These are phyloP conservation scores for Paratinospora sagittata DNA, from an alignment of 164 flowering plant genomes.

Conservation along the genomic window DNA sequence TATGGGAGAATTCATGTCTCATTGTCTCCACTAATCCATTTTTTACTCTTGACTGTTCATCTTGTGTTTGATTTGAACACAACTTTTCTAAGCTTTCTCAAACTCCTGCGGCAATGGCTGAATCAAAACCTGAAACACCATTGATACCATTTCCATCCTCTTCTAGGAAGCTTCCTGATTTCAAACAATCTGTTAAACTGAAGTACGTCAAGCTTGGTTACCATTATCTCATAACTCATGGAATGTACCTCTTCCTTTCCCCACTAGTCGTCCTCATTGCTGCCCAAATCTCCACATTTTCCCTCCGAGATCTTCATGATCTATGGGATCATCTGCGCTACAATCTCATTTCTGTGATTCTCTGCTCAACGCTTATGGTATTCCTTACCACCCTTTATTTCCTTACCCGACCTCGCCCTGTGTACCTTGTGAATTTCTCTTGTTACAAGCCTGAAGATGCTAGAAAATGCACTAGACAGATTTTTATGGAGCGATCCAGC, in stretches of 20 bases:
- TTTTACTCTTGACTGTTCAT: background rate
- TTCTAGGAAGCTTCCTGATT: constrained; percentile 49
- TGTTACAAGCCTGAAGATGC: constrained; percentile 74
- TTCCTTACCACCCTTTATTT: constrained; percentile 62
- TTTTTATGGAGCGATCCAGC: constrained; percentile 58
- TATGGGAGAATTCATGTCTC: too few species aligned
- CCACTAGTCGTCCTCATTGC: constrained; percentile 43
- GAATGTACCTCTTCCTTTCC: constrained; percentile 48
- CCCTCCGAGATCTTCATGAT: constrained; percentile 45
- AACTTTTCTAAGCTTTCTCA: background rate
- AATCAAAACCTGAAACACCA: constrained; percentile 30
- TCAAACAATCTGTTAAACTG: constrained; percentile 48
- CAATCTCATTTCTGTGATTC: constrained; percentile 52
- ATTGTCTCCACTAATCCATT: background rate
- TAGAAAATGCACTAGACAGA: constrained; percentile 56
- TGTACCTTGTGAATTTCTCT: constrained; percentile 67
- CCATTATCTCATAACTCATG: constrained; percentile 62
- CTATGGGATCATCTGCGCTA: constrained; percentile 57
- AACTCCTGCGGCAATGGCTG: constrained; percentile 32
- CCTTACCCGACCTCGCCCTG: constrained; percentile 72
- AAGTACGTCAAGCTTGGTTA: constrained; percentile 71
- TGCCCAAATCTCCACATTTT: constrained; percentile 58
- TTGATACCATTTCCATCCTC: constrained; percentile 25
- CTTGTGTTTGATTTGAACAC: constrained; percentile 11
- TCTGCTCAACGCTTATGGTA: constrained; percentile 56